These are phyloP conservation scores for Chrysoporthe puriensis DNA, from an alignment of 2,329 filamentous ascomycete genomes.

Conservation along the genomic window DNA sequence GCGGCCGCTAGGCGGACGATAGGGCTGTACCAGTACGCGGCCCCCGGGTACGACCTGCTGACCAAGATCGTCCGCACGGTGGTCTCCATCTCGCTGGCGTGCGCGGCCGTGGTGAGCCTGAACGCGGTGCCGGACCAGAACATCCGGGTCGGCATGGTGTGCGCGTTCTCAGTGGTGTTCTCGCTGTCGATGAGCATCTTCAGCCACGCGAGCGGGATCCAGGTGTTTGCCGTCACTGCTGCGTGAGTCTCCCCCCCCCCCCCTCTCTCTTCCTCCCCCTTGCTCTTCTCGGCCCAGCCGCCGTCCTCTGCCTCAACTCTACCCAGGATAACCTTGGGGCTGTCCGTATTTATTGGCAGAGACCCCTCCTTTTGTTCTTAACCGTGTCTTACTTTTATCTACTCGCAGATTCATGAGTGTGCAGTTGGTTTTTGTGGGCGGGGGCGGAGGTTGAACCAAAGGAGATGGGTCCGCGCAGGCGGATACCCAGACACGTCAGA, in stretches of 20 bases:
- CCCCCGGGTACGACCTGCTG: slow-evolving; percentile 7
- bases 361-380: no score
- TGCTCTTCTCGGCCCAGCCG: no score
- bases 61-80: slow-evolving; percentile 30
- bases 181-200: slow-evolving; percentile 33
- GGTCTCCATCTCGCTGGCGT: slow-evolving; percentile 30
- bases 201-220: slow-evolving; percentile 35
- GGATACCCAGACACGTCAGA: no score
- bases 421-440: slow-evolving; percentile 19
- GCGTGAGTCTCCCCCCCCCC: slow-evolving; percentile 29
- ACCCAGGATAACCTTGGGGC: no score
- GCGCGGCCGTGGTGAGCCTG: slow-evolving; percentile 32
- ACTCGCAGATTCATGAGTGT: slow-evolving; percentile 28
- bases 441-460: not conserved
- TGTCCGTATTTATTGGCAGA: no score
- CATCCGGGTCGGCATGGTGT: slow-evolving; percentile 33
- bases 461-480: no score
- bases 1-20: slow-evolving; percentile 16
- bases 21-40: slow-evolving; percentile 25
- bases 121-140: slow-evolving; percentile 29
- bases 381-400: no score
- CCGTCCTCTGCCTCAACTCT: no score
- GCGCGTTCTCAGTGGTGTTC: slow-evolving; percentile 36
- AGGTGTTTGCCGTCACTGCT: slow-evolving; percentile 37
- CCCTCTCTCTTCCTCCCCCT: not conserved